Percentiles rank a stretch among this genome's conserved stretches.
These are phyloP conservation scores for Solanum hybrid DNA, from an alignment of 305 asterid genomes.

Conservation along the genomic window DNA sequence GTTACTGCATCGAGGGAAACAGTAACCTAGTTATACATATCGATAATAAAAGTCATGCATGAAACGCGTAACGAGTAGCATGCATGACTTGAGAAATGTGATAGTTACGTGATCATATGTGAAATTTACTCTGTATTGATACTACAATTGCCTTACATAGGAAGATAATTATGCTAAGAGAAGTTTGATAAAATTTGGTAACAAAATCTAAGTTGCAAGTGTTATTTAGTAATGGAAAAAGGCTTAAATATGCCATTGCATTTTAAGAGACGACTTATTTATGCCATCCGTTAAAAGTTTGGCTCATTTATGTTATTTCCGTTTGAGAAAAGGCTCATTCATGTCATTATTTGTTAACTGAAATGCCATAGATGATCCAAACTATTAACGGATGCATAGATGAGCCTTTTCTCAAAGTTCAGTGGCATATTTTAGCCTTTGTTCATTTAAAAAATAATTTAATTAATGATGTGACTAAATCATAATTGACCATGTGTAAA, in stretches of 20 bases:
- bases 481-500: background rate
- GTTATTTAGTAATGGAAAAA: background rate
- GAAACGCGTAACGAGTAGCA: background rate
- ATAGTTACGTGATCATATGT: background rate
- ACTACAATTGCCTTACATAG: background rate
- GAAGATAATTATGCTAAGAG: background rate
- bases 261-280: background rate
- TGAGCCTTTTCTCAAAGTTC: background rate
- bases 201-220: background rate
- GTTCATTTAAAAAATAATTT: background rate
- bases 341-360: background rate
- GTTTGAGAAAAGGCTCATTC: background rate
- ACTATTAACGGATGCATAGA: background rate
- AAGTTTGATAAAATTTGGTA: background rate
- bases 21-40: background rate
- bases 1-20: background rate
- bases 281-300: too few relatives aligned
- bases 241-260: background rate
- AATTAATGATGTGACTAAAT: background rate
- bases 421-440: background rate
- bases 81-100: background rate
- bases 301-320: background rate
- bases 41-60: background rate
- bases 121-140: background rate
- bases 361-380: background rate